These are phyloP conservation scores for Blakeslea trispora DNA, from an alignment of 371 early-diverging fungal genomes.

Conservation along the genomic window DNA sequence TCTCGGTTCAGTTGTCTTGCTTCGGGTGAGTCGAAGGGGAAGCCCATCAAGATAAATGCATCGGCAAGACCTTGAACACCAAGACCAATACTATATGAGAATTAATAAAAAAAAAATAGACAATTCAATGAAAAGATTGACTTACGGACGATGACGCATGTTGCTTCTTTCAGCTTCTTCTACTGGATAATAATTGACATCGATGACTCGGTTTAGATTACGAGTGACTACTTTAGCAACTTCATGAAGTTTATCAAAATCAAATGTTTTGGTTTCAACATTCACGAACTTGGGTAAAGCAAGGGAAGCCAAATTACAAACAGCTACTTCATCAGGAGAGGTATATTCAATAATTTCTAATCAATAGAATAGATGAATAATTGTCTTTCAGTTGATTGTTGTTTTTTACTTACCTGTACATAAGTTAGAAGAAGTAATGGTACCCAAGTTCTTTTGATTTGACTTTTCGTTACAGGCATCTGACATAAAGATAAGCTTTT, in stretches of 20 bases:
- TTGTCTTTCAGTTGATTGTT: slow-evolving; percentile 3
- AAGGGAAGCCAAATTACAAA: slow-evolving; percentile 98
- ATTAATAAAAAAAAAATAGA: too few species aligned
- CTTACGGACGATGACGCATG: slow-evolving; percentile 90
- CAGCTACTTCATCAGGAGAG: slow-evolving; percentile 96
- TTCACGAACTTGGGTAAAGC: slow-evolving; percentile 95
- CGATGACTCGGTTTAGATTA: slow-evolving; percentile 98
- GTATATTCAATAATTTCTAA: slow-evolving; percentile 97
- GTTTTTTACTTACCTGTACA: slow-evolving; percentile 53
- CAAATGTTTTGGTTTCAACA: slow-evolving; percentile 57
- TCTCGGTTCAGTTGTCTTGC: slow-evolving; percentile 88
- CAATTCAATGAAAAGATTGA: not conserved
- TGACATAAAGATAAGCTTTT: too few species aligned
- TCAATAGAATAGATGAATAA: slow-evolving; percentile 3
- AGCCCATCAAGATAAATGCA: slow-evolving; percentile 94
- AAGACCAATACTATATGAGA: slow-evolving; percentile 74
- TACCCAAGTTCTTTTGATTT: slow-evolving; percentile 98
- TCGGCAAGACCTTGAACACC: slow-evolving; percentile 99
- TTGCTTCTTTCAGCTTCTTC: slow-evolving; percentile 89
- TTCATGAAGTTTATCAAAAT: slow-evolving; percentile 75
- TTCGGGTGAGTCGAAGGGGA: slow-evolving; percentile 95
- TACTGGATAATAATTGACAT: slow-evolving; percentile 97
- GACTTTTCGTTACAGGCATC: slow-evolving; percentile 93
- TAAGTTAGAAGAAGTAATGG: slow-evolving; percentile 87
- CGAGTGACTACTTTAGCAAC: slow-evolving; percentile 80